These are phyloP conservation scores for Neocallimastix lanati DNA, from an alignment of 192 early-diverging fungal genomes.

Conservation along the genomic window DNA sequence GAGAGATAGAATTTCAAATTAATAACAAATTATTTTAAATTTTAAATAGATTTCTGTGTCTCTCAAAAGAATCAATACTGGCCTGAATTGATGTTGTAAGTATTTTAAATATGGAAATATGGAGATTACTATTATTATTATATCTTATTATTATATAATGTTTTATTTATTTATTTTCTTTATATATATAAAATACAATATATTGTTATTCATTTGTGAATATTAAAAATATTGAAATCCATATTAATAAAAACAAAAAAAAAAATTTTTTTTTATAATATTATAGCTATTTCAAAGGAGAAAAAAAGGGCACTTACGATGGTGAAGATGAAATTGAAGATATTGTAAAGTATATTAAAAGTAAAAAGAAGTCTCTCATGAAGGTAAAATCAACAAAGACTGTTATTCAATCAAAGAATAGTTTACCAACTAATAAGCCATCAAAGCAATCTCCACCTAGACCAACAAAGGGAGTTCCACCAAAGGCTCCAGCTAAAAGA, in stretches of 20 bases:
- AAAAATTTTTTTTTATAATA: too few species aligned
- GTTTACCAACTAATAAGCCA: not conserved
- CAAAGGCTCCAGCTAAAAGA: too few species aligned
- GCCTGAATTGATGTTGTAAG: not conserved
- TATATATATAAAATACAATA: too few species aligned
- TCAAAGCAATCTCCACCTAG: not conserved
- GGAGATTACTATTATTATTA: too few species aligned
- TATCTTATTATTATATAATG: too few species aligned
- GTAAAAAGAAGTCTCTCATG: not conserved
- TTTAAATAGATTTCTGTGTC: not conserved
- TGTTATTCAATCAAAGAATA: not conserved
- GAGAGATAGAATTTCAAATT: too few species aligned
- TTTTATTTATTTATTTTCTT: too few species aligned
- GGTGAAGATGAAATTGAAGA: not conserved
- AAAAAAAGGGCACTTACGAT: not conserved
- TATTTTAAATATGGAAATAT: too few species aligned
- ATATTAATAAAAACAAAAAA: too few species aligned
- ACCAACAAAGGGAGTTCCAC: not conserved
- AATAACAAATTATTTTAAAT: too few species aligned
- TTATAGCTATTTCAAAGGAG: not conserved
- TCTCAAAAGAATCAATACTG: not conserved
- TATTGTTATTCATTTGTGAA: too few species aligned
- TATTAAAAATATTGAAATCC: too few species aligned
- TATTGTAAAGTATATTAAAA: not conserved
- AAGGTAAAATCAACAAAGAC: not conserved